These are phyloP conservation scores for Cocos nucifera DNA, from an alignment of 176 grass and related monocot species.

Conservation along the genomic window DNA sequence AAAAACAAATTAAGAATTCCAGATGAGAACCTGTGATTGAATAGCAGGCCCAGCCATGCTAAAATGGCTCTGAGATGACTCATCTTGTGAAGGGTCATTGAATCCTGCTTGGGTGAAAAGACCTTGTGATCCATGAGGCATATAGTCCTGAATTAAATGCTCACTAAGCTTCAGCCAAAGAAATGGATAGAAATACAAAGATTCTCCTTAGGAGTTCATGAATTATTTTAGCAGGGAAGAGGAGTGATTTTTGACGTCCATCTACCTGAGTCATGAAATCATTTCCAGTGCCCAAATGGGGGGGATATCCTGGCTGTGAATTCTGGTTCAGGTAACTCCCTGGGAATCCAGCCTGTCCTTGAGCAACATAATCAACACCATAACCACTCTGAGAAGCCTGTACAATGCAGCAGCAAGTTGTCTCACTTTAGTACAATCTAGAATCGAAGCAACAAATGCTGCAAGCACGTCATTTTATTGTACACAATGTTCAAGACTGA, in stretches of 20 bases:
- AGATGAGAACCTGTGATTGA: constrained; percentile 70
- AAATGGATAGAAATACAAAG: no score
- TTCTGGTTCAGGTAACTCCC: constrained; percentile 91
- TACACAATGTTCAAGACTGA: no score
- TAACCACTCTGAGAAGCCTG: constrained; percentile 93
- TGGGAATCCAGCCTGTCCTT: constrained; percentile 68
- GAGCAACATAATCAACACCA: constrained; percentile 80
- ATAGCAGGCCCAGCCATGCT: constrained; percentile 46
- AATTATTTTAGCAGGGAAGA: no score
- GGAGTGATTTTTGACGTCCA: constrained; percentile 1
- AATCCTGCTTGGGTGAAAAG: constrained; percentile 90
- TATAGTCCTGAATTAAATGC: constrained; percentile 57
- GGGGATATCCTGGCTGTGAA: constrained; percentile 77
- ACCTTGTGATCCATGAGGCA: constrained; percentile 85
- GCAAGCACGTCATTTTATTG: no score
- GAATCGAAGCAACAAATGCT: no score
- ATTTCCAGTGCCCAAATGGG: constrained; percentile 61
- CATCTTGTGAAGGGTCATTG: constrained; percentile 85
- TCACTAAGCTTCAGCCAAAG: background rate
- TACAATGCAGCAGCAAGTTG: background rate
- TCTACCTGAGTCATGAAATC: constrained; percentile 82
- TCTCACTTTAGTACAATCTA: background rate
- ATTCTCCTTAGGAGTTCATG: no score
- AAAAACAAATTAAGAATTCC: constrained; percentile 4
- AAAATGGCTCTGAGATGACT: constrained; percentile 86